Evolutionary conservation across 192 early-diverging fungal species (phyloP).

Genomic region (Gigaspora rosea): DNA sequence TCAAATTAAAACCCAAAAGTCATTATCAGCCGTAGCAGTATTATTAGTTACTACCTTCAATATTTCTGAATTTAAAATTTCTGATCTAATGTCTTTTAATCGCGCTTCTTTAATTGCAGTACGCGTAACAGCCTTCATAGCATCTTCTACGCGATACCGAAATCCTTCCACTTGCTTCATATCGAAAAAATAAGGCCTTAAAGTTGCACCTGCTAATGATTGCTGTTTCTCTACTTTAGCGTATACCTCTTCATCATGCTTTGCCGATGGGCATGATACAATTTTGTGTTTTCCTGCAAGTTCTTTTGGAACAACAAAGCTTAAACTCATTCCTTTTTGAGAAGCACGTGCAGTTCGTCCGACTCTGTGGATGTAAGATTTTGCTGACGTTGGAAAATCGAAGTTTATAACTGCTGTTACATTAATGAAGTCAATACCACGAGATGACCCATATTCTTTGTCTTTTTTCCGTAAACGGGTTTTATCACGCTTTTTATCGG

Average conservation of each 20-base stretch:
- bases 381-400: conserved; percentile 86
- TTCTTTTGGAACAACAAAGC: conserved; percentile 73
- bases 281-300: conserved; percentile 37
- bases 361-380: conserved; percentile 90
- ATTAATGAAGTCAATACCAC: conserved; percentile 94
- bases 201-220: conserved; percentile 44
- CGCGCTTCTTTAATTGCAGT: conserved; percentile 84
- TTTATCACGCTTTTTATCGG: conserved; percentile 45
- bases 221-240: conserved; percentile 76
- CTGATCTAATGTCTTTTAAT: conserved; percentile 91
- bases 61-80: conserved; percentile 95
- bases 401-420: conserved; percentile 96
- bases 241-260: conserved; percentile 70
- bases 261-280: conserved; percentile 33
- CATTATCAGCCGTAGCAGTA: neutral
- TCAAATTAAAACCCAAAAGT: neutral
- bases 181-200: conserved; percentile 85
- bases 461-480: conserved; percentile 58
- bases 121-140: conserved; percentile 75
- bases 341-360: conserved; percentile 95
- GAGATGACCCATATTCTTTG: conserved; percentile 92
- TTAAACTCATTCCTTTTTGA: conserved; percentile 84
- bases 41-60: conserved; percentile 60
- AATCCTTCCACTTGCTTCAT: conserved; percentile 91
- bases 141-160: conserved; percentile 87